These are phyloP conservation scores for Clitopilus hobsonii DNA, from an alignment of 768 basidiomycete species.

Conservation along the genomic window DNA sequence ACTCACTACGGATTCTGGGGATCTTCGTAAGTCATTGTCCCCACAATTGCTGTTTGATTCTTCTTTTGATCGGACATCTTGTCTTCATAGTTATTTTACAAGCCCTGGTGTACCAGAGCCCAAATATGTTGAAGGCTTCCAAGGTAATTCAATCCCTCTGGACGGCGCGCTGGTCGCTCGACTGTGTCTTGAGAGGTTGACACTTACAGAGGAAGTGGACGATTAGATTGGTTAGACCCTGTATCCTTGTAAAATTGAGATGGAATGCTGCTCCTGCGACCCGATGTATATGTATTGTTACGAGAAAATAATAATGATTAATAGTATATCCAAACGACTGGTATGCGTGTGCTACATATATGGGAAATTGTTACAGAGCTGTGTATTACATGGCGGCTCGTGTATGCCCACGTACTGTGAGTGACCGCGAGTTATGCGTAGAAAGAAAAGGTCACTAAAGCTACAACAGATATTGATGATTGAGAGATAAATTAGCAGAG, in stretches of 20 bases:
- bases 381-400: not conserved
- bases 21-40: slow-evolving; percentile 39
- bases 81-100: slow-evolving; percentile 56
- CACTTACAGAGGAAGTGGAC: slow-evolving; percentile 55
- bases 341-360: not conserved
- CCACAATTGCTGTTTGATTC: too few relatives aligned
- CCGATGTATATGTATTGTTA: not conserved
- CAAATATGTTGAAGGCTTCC: slow-evolving; percentile 84
- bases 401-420: not conserved
- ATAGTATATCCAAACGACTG: too few relatives aligned
- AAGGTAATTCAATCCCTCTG: slow-evolving; percentile 80
- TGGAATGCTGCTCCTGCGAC: not conserved
- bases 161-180: slow-evolving; percentile 66
- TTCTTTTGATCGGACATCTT: too few relatives aligned
- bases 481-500: not conserved
- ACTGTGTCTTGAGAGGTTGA: slow-evolving; percentile 53
- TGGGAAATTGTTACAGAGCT: not conserved
- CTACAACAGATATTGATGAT: not conserved
- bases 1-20: slow-evolving; percentile 85
- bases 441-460: not conserved
- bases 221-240: slow-evolving; percentile 35
- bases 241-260: not conserved
- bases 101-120: slow-evolving; percentile 65
- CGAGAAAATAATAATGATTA: not conserved
- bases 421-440: not conserved